Conservation (phyloP, 2,329 filamentous ascomycete genomes). For the Cadophora gregata region DNA sequence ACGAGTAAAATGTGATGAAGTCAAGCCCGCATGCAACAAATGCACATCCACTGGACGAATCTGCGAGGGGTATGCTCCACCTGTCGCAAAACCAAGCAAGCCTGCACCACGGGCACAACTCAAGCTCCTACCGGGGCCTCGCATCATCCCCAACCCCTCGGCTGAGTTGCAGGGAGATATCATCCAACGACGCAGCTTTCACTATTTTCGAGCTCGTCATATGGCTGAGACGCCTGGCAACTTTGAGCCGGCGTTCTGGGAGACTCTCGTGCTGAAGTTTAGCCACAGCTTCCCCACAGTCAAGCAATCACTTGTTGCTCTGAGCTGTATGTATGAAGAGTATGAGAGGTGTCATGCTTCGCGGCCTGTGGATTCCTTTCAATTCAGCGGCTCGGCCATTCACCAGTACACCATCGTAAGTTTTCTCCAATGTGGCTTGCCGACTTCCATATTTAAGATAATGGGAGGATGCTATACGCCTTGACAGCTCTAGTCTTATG, state of each 20-base stretch:
- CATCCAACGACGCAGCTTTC: conserved; percentile 31
- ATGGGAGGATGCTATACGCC: background rate
- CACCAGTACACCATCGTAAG: background rate
- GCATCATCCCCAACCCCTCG: conserved; percentile 1
- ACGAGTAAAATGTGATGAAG: conserved; percentile 31
- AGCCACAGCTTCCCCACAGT: conserved; percentile 26
- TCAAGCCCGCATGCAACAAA: conserved; percentile 26
- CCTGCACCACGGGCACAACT: background rate
- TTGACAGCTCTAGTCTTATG: too few relatives aligned
- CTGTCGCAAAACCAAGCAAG: background rate
- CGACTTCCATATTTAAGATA: background rate
- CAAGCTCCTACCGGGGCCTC: background rate
- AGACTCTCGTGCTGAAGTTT: conserved; percentile 25
- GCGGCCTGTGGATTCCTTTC: background rate
- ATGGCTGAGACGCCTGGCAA: conserved; percentile 31
- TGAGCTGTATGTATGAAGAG: conserved; percentile 28
- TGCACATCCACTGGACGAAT: conserved; percentile 27
- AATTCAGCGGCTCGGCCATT: background rate
- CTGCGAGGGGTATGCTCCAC: conserved; percentile 31
- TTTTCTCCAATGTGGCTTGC: background rate
- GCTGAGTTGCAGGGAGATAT: conserved; percentile 20
- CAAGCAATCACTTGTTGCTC: conserved; percentile 22
- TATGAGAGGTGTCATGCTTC: conserved; percentile 20
- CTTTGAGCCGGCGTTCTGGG: conserved; percentile 33
- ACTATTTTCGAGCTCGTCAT: conserved; percentile 33